phyloP scores from a whole-genome alignment of 805 yeast species.

The Metschnikowia orientalis region DNA sequence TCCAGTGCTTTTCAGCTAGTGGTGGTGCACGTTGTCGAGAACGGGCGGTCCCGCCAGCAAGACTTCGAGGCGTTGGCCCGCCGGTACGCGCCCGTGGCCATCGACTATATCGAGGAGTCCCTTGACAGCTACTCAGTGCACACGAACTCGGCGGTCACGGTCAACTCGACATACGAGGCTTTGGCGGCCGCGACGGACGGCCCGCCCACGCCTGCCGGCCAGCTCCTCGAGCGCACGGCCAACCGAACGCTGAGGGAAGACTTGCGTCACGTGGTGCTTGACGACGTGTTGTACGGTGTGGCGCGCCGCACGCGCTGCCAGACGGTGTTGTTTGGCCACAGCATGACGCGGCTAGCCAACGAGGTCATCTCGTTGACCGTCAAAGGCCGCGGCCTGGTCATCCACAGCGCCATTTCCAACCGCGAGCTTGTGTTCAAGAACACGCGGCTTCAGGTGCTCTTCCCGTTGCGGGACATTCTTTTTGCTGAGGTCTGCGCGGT shows the following conservation, averaged over 20 bases:
- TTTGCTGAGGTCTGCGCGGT: constrained; percentile 63
- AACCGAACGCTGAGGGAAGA: constrained; percentile 67
- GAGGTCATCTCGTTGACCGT: constrained; percentile 74
- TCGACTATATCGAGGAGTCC: constrained; percentile 39
- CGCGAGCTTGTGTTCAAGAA: constrained; percentile 28
- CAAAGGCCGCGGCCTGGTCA: constrained; percentile 76
- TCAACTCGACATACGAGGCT: constrained; percentile 13
- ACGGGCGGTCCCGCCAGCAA: constrained; percentile 3
- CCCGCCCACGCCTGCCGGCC: constrained; percentile 19
- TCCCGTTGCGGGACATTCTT: constrained; percentile 75
- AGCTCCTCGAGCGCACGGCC: constrained; percentile 37
- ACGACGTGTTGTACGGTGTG: constrained; percentile 42
- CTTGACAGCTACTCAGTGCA: constrained; percentile 37
- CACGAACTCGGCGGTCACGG: constrained; percentile 17
- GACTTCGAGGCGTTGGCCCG: constrained; percentile 18
- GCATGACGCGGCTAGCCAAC: constrained; percentile 81
- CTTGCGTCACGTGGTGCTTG: constrained; percentile 43
- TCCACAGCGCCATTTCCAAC: constrained; percentile 51
- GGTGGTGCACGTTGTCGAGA: constrained; percentile 47
- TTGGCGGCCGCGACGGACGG: constrained; percentile 3
- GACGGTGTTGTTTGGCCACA: constrained; percentile 69
- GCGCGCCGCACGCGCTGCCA: constrained; percentile 45
- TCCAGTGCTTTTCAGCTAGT: constrained; percentile 61
- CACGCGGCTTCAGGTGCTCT: constrained; percentile 43
- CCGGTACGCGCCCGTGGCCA: constrained; percentile 19